A percentile compares a stretch with the other conserved stretches of the same genome.
Evolutionary conservation across 2,329 filamentous ascomycete species (phyloP).

Genomic region (Mariannaea elegans): DNA sequence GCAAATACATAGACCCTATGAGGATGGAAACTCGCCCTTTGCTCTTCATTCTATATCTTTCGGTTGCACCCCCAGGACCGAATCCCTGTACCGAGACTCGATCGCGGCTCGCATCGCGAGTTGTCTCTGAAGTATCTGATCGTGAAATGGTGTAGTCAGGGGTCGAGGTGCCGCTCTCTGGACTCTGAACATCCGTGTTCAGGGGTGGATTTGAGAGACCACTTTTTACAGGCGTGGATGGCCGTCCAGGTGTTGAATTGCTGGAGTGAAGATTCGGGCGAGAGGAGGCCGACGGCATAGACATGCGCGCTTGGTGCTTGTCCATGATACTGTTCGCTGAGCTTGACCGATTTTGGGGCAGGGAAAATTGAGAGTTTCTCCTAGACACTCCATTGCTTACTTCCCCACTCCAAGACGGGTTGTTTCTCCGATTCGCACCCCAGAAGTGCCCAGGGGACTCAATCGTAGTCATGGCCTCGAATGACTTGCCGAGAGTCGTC

Average conservation of each 20-base stretch:
- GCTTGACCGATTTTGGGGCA: constrained; percentile 57
- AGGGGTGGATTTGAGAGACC: constrained; percentile 58
- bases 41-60: constrained; percentile 81
- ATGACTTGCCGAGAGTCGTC: constrained; percentile 75
- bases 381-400: constrained; percentile 50
- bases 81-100: constrained; percentile 76
- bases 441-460: constrained; percentile 74
- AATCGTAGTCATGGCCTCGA: constrained; percentile 77
- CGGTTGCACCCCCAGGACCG: constrained; percentile 74
- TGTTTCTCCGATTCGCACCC: constrained; percentile 50
- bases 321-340: constrained; percentile 65
- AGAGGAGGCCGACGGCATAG: constrained; percentile 76
- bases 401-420: constrained; percentile 52
- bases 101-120: constrained; percentile 62
- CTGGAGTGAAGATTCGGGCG: constrained; percentile 52
- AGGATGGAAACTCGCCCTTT: constrained; percentile 82
- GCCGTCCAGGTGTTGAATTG: constrained; percentile 57
- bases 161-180: constrained; percentile 48
- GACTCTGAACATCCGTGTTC: constrained; percentile 57
- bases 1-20: constrained; percentile 85
- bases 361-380: constrained; percentile 64
- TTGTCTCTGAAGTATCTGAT: constrained; percentile 52
- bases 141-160: constrained; percentile 52
- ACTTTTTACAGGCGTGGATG: constrained; percentile 61
- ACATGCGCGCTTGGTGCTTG: constrained; percentile 76